Evolutionary conservation across 352 stramenopile genomes (phyloP).

Genomic region (Phytophthora pinifolia): DNA sequence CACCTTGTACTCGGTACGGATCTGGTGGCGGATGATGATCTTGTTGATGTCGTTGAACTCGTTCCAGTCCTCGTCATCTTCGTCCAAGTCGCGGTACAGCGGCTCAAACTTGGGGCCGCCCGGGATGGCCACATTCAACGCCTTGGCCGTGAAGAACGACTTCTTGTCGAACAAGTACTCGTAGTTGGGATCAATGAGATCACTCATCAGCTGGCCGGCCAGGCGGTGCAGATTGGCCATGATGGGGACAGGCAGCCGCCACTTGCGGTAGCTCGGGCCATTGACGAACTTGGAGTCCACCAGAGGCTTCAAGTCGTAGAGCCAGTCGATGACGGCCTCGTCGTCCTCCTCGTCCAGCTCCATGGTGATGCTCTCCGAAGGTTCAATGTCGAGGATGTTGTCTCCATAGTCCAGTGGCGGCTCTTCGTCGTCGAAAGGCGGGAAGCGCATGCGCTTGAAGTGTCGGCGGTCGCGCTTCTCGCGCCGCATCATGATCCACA

Average conservation of each 20-base stretch:
- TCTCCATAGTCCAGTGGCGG: constrained; percentile 96
- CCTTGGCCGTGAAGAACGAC: constrained; percentile 99
- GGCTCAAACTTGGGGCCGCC: constrained; percentile 99
- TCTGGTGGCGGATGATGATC: constrained; percentile 99
- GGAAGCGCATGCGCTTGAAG: constrained; percentile 99
- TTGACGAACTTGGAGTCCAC: constrained; percentile 95
- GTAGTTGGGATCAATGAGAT: constrained; percentile 97
- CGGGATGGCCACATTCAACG: constrained; percentile 99
- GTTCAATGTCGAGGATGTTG: constrained; percentile 97
- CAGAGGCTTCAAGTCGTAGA: constrained; percentile 97
- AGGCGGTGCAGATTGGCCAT: constrained; percentile 98
- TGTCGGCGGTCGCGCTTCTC: constrained; percentile 99
- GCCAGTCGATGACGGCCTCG: constrained; percentile 95
- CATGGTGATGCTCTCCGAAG: constrained; percentile 96
- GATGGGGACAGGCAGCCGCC: constrained; percentile 96
- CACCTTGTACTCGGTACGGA: constrained; percentile 99
- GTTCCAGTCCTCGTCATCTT: constrained; percentile 99
- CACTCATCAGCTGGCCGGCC: constrained; percentile 95
- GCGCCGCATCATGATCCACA: constrained; percentile 99
- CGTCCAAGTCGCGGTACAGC: constrained; percentile 97
- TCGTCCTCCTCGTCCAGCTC: constrained; percentile 96
- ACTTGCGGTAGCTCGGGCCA: constrained; percentile 96
- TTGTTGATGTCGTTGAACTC: constrained; percentile 99
- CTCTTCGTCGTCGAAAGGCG: constrained; percentile 99
- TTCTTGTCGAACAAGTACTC: constrained; percentile 94